A percentile compares a stretch with the other conserved stretches of the same genome.
These are phyloP conservation scores for Gynandropsis gynandra DNA, from an alignment of 345 rosid species.

Conservation along the genomic window DNA sequence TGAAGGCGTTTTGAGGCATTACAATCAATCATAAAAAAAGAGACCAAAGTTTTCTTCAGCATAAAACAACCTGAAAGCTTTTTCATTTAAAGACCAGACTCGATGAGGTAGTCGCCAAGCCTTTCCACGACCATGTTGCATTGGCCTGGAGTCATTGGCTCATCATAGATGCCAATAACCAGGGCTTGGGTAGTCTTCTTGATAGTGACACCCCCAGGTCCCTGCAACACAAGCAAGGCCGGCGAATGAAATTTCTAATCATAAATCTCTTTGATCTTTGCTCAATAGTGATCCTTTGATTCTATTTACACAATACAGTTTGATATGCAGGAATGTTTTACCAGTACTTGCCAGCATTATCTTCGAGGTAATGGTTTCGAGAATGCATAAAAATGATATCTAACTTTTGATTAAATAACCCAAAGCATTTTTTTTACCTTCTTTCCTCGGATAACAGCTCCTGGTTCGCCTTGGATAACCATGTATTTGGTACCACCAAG, in stretches of 20 bases:
- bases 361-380: too few relatives aligned
- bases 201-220: slow-evolving; percentile 69
- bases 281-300: neutral
- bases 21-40: slow-evolving; percentile 18
- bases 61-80: neutral
- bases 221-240: slow-evolving; percentile 37
- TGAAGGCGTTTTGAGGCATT: slow-evolving; percentile 20
- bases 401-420: too few relatives aligned
- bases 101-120: slow-evolving; percentile 67
- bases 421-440: slow-evolving; percentile 37
- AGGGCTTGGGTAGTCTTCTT: slow-evolving; percentile 54
- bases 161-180: slow-evolving; percentile 29
- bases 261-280: too few relatives aligned
- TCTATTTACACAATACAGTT: neutral
- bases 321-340: neutral
- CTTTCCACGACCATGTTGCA: slow-evolving; percentile 34
- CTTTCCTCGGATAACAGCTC: slow-evolving; percentile 83
- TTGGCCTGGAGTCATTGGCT: slow-evolving; percentile 31
- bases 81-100: slow-evolving; percentile 48
- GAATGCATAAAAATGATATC: too few relatives aligned
- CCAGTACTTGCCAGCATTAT: too few relatives aligned
- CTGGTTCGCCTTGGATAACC: slow-evolving; percentile 83
- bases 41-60: slow-evolving; percentile 1
- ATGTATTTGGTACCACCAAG: slow-evolving; percentile 73
- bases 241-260: neutral